Evolutionary conservation across 1,284 basidiomycete species (phyloP), one percentile per base, ranked within the genome.

Genomic region (Ceratobasidium sp.): DNA sequence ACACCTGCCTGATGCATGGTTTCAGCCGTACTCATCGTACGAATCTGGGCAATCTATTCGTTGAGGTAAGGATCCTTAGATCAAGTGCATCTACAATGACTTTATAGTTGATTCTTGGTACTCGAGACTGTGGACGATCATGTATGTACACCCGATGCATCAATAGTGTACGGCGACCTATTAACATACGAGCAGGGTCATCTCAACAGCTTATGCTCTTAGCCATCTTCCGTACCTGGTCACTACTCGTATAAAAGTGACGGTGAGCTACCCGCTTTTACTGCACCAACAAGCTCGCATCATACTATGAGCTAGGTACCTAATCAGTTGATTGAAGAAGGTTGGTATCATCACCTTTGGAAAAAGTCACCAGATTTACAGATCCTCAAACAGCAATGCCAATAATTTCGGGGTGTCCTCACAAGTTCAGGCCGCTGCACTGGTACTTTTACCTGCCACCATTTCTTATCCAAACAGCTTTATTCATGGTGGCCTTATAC

Each of bases 11-110:
- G n/a, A n/a, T n/a, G 44, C 44, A 9, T 26, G 44, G 44, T 46
- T 46, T 6, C 13, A 64, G 61, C 15, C 6, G 39, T 64, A 9
- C 18, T 64, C 15, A 68, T 68, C 18, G 44, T 18, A 9, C 23
- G 66, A 53, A 68, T 68, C 9, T 46, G 46, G 44, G 66, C 44
- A 4, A 51, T 68, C n/a, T 68, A 68, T 51, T 5, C 9, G 26
- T 13, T 53, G 6, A 42, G 42, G 66, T 68, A 28, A 64, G 61
- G 4, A n/a, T 20, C 13, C 28, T 3, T 10, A 33, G 13, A n/a
- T 44, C 20, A 23, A 15, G 15, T 6, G 20, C 9, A 10, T n/a
- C 9, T 51, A 46, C 23, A 3, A 15, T 23, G 4, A 58, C 15
- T 46, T 6, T 46, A 7, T 13, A 46, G 42, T 9, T 40, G 61